Conservation (phyloP, 306 rosid species). For the Bauhinia variegata region DNA sequence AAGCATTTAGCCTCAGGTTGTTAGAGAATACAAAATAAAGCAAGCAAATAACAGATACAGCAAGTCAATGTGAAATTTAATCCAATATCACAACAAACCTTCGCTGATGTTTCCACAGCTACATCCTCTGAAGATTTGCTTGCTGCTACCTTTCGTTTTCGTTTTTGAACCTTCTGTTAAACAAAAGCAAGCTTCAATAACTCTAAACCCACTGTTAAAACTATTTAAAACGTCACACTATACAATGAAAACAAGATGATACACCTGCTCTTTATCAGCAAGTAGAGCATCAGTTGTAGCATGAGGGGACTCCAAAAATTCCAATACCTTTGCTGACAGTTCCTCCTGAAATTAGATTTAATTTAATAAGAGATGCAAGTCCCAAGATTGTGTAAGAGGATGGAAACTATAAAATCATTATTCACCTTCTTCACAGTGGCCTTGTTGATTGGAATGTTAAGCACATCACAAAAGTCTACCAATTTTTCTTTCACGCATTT, state of each 20-base stretch:
- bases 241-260: constrained; percentile 2
- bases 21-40: background rate
- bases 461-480: constrained; percentile 83
- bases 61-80: background rate
- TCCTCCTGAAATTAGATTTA: constrained; percentile 70
- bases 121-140: constrained; percentile 65
- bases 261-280: constrained; percentile 85
- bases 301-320: constrained; percentile 93
- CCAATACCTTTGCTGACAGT: constrained; percentile 76
- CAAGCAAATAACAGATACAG: background rate
- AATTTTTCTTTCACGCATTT: constrained; percentile 91
- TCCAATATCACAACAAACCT: constrained; percentile 53
- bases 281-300: constrained; percentile 84
- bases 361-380: constrained; percentile 3
- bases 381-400: background rate
- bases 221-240: background rate
- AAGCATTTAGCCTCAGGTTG: too few relatives aligned
- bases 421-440: constrained; percentile 66
- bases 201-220: background rate
- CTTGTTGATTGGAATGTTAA: constrained; percentile 78
- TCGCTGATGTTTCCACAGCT: constrained; percentile 61
- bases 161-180: constrained; percentile 78
- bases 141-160: constrained; percentile 61
- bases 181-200: constrained; percentile 37
- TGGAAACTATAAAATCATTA: constrained; percentile 5